Evolutionary conservation across 176 grass and related monocot species (phyloP).

Genomic region (Bolboschoenus planiculmis): DNA sequence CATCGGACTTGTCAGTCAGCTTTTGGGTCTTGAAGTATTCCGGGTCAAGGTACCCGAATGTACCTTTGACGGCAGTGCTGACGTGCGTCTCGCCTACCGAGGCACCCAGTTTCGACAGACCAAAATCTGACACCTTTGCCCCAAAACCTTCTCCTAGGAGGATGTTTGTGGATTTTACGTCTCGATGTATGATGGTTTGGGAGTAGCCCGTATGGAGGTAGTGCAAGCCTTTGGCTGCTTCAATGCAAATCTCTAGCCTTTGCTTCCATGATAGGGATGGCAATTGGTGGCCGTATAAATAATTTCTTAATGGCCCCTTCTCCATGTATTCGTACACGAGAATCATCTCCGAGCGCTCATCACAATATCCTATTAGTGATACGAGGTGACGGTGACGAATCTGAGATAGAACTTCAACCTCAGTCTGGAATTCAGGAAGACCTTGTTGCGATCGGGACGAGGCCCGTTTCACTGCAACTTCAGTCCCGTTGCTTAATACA

Average conservation of each 20-base stretch:
- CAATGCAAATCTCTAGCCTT: constrained; percentile 63
- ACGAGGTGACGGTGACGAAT: constrained; percentile 69
- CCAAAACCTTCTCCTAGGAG: constrained; percentile 38
- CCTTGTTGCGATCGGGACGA: constrained; percentile 38
- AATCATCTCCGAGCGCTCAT: constrained; percentile 70
- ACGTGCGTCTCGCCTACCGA: constrained; percentile 47
- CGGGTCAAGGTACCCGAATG: constrained; percentile 60
- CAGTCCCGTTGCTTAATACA: constrained; percentile 34
- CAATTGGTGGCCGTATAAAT: constrained; percentile 43
- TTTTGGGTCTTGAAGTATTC: constrained; percentile 75
- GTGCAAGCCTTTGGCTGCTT: constrained; percentile 40
- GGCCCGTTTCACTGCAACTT: constrained; percentile 63
- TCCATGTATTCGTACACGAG: constrained; percentile 81
- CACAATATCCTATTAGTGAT: constrained; percentile 62
- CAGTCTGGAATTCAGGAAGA: constrained; percentile 50
- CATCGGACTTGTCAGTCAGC: constrained; percentile 68
- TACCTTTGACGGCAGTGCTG: constrained; percentile 60
- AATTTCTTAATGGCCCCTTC: constrained; percentile 52
- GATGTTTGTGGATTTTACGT: constrained; percentile 35
- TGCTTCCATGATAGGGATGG: constrained; percentile 46
- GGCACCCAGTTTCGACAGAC: constrained; percentile 53
- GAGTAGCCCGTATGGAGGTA: constrained; percentile 47
- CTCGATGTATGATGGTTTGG: constrained; percentile 40
- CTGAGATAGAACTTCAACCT: constrained; percentile 67
- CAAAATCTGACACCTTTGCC: constrained; percentile 71